phyloP scores from a whole-genome alignment of 805 yeast genomes.

The Isabelozyma pseudorhagii region DNA sequence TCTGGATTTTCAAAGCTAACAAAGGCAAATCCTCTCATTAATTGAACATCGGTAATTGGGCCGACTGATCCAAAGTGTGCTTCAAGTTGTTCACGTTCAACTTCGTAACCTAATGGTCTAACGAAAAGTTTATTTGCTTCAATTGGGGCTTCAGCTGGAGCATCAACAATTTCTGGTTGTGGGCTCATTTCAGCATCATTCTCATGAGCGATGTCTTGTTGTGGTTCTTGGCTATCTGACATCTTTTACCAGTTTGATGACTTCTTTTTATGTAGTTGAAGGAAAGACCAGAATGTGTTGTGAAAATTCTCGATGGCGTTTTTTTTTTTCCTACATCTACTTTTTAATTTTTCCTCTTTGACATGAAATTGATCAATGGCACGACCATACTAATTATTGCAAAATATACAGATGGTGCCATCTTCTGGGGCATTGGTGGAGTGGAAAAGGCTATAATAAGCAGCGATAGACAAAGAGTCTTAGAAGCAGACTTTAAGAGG shows the following conservation, averaged over 20 bases:
- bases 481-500: too few relatives aligned
- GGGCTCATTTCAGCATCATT: background rate
- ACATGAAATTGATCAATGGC: background rate
- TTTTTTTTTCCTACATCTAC: too few relatives aligned
- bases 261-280: background rate
- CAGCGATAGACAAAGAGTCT: too few relatives aligned
- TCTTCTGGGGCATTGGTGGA: too few relatives aligned
- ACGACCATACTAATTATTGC: background rate
- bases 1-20: slow-evolving; percentile 75
- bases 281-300: background rate
- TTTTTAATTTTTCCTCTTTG: background rate
- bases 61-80: slow-evolving; percentile 68
- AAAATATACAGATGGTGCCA: too few relatives aligned
- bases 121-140: slow-evolving; percentile 44
- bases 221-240: background rate
- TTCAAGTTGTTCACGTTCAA: slow-evolving; percentile 54
- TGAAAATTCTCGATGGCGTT: background rate
- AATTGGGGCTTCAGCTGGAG: slow-evolving; percentile 4
- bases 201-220: background rate
- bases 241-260: background rate
- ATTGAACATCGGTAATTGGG: slow-evolving; percentile 61
- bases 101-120: slow-evolving; percentile 60
- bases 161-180: background rate
- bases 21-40: slow-evolving; percentile 84
- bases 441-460: too few relatives aligned